Conservation (phyloP, 192 early-diverging fungal species). For the Umbelopsis sp. region DNA sequence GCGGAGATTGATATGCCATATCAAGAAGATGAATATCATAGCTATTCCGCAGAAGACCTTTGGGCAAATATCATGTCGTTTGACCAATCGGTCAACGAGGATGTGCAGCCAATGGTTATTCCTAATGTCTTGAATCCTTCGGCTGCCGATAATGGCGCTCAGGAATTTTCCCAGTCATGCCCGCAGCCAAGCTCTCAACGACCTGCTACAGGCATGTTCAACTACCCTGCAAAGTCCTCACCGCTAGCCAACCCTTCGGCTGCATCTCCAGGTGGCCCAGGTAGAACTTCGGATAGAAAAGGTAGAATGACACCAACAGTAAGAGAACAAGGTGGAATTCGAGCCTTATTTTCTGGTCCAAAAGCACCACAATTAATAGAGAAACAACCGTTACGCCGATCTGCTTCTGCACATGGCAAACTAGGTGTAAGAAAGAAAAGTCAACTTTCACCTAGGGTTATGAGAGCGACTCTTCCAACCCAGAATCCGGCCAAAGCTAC, state of each 20-base stretch:
- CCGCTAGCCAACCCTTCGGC: background rate
- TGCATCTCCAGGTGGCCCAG: background rate
- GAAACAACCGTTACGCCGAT: background rate
- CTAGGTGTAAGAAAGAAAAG: background rate
- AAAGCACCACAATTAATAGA: background rate
- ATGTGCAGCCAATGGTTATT: background rate
- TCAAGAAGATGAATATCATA: background rate
- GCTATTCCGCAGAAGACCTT: background rate
- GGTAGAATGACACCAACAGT: background rate
- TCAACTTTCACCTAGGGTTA: background rate
- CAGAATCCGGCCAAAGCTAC: background rate
- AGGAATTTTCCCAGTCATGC: background rate
- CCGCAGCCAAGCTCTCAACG: background rate
- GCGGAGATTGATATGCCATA: background rate
- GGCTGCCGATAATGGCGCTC: background rate
- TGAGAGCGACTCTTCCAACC: background rate
- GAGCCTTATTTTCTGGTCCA: slow-evolving; percentile 1
- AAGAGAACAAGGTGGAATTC: background rate
- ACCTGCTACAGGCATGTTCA: background rate
- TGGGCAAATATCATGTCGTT: slow-evolving; percentile 12
- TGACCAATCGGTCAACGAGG: slow-evolving; percentile 5
- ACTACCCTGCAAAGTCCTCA: background rate
- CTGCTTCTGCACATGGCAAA: background rate
- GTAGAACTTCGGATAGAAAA: background rate
- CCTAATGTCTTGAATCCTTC: slow-evolving; percentile 9